phyloP scores from a whole-genome alignment of 495 filamentous ascomycete genomes.

The Bacidia rubella region DNA sequence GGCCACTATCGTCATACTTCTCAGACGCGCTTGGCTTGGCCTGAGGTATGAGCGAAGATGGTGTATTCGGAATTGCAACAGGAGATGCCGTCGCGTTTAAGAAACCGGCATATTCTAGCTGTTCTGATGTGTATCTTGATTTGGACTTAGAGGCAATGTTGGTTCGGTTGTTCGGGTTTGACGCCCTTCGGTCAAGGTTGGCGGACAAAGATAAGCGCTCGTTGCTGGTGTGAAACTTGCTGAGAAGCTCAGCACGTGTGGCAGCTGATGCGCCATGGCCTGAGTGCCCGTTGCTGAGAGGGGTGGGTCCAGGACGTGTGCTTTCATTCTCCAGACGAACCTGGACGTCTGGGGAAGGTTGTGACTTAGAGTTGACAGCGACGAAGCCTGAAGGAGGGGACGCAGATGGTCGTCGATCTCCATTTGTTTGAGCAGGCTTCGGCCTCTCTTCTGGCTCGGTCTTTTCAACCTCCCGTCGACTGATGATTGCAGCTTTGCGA shows the following conservation, averaged over 20 bases:
- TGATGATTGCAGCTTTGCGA: conserved; percentile 56
- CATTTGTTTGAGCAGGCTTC: conserved; percentile 14
- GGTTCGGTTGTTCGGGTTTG: conserved; percentile 4
- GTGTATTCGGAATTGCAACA: conserved; percentile 39
- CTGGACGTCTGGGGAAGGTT: conserved; percentile 23
- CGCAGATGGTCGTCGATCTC: conserved; percentile 19
- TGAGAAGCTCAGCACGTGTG: conserved; percentile 38
- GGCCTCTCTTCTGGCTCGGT: conserved; percentile 12
- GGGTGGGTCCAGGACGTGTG: conserved; percentile 26
- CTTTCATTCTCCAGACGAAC: conserved; percentile 24
- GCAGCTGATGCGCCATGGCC: conserved; percentile 40
- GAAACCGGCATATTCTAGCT: conserved; percentile 20
- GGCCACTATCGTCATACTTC: conserved; percentile 43
- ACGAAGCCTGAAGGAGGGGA: conserved; percentile 42
- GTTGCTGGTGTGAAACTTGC: conserved; percentile 44
- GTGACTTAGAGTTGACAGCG: conserved; percentile 38
- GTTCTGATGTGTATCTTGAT: conserved; percentile 14
- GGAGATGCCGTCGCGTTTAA: conserved; percentile 27
- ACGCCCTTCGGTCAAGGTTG: conserved; percentile 9
- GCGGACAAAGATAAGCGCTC: conserved; percentile 30
- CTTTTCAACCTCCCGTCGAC: conserved; percentile 39
- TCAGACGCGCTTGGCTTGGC: conserved; percentile 31
- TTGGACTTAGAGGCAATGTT: conserved; percentile 13
- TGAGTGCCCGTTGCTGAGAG: conserved; percentile 32
- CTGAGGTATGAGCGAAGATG: conserved; percentile 33